Conservation (phyloP, 768 basidiomycete genomes). For the Rubroboletus satanas region DNA sequence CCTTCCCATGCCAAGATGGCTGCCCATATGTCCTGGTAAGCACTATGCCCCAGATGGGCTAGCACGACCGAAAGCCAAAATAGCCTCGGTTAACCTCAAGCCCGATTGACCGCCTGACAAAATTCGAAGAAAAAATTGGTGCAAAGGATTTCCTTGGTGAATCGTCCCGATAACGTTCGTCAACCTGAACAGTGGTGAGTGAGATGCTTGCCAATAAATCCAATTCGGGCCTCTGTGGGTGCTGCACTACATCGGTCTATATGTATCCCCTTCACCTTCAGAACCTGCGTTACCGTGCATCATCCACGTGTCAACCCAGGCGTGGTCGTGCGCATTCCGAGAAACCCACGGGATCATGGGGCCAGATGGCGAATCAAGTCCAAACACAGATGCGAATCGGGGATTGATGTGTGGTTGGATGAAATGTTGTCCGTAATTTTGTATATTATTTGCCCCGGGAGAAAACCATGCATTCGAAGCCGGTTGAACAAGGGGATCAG, state of each 20-base stretch:
- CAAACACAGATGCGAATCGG: conserved; percentile 66
- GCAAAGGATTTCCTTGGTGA: not conserved
- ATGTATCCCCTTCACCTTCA: conserved; percentile 23
- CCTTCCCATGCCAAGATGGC: not conserved
- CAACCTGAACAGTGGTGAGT: not conserved
- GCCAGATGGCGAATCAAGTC: conserved; percentile 36
- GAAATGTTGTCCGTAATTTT: conserved; percentile 26
- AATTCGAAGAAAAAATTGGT: not conserved
- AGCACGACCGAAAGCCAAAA: not conserved
- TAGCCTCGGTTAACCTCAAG: not conserved
- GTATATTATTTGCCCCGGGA: conserved; percentile 6
- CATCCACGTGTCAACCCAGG: conserved; percentile 41
- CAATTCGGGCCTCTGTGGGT: conserved; percentile 10
- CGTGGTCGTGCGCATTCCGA: conserved; percentile 13
- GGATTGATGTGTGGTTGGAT: conserved; percentile 87
- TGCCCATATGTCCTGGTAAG: not conserved
- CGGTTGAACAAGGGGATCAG: conserved; percentile 12
- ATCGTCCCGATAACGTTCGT: not conserved
- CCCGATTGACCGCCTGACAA: not conserved
- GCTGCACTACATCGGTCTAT: conserved; percentile 26
- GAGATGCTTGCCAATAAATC: conserved; percentile 16
- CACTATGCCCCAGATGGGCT: not conserved
- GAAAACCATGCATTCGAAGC: conserved; percentile 18
- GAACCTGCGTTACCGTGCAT: conserved; percentile 27
- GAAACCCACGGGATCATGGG: conserved; percentile 24